Base-by-base conservation (phyloP, 495 filamentous ascomycete species). In the Penicillium manginii region DNA sequence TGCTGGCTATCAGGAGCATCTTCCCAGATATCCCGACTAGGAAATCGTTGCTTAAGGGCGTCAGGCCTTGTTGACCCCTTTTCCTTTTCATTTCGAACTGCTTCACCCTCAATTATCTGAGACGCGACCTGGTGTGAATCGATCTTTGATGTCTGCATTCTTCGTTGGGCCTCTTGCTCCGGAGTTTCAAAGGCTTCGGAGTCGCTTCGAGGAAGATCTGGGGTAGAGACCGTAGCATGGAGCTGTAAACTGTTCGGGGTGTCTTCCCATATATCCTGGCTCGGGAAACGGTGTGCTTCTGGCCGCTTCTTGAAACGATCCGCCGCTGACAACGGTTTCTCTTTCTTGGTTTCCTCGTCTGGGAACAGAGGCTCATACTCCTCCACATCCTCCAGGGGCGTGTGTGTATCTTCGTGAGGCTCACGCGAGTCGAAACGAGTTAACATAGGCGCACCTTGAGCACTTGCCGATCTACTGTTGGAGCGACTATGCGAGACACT, bases 251-350 rank as follows among this genome's bases (percentile, higher is more conserved):
- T 93, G 73, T 88, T 90, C 4, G 94, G 94, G 0, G 92, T 89
- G 73, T 99, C 94, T 70, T 99, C 94, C 94, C 94, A 99, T 37
- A 97, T 84, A 69, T 99, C 94, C 61, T 89, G 86, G 70, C 92
- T 96, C 1, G 94, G 94, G 75, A 98, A 98, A 47, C 88, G 84
- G 49, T 91, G 90, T 67, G 79, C 63, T 45, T 86, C 84, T 0
- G 88, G 85, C 35, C 86, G 83, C 39, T 78, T 66, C 68, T 86
- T 89, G 53, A 86, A 78, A 40, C 84, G 81, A 48, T 89, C 85
- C 5, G 82, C 78, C 21, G 82, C 78, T 10, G 84, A 80, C 43
- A 81, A 62, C 17, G 86, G 76, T 31, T 81, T 73, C 45, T 81
- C 77, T 18, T 85, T 83, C 39, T 87, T 85, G 12, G 91, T 84